A percentile compares a stretch with the other conserved stretches of the same genome.
Evolutionary conservation across 441 rosid genomes (phyloP).

Genomic region (Metrosideros polymorpha): DNA sequence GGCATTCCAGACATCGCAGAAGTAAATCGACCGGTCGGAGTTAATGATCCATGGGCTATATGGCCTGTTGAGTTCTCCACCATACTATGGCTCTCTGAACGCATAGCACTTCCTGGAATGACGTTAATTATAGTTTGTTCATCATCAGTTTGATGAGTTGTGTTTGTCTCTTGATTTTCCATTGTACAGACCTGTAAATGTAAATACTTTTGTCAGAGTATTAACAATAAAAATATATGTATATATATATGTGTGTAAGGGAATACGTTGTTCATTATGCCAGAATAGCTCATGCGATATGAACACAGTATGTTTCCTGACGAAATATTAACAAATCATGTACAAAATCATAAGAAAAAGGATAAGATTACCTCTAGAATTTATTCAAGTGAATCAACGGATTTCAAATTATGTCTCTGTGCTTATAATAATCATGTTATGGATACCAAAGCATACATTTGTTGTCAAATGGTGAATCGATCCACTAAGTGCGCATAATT

Average conservation of each 20-base stretch:
- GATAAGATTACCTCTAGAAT: neutral
- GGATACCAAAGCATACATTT: neutral
- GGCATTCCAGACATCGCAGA: neutral
- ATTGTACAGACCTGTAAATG: rapidly evolving
- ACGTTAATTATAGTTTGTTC: neutral
- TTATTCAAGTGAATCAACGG: neutral
- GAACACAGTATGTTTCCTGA: neutral
- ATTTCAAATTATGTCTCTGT: neutral
- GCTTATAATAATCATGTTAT: neutral
- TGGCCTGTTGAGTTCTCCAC: neutral
- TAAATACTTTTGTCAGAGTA: neutral
- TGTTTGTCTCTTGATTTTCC: neutral
- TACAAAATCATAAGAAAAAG: neutral
- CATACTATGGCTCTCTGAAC: neutral
- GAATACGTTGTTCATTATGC: neutral
- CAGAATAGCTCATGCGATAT: neutral
- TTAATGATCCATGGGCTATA: neutral
- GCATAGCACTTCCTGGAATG: neutral
- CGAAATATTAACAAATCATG: neutral
- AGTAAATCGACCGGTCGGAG: neutral
- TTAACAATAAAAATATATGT: neutral
- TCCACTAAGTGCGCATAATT: neutral
- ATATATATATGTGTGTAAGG: neutral
- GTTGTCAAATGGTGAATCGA: neutral
- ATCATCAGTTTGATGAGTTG: neutral